These are phyloP conservation scores for Ophiocordyceps camponoti-rufipedis DNA, from an alignment of 2,329 filamentous ascomycete species.

Conservation along the genomic window DNA sequence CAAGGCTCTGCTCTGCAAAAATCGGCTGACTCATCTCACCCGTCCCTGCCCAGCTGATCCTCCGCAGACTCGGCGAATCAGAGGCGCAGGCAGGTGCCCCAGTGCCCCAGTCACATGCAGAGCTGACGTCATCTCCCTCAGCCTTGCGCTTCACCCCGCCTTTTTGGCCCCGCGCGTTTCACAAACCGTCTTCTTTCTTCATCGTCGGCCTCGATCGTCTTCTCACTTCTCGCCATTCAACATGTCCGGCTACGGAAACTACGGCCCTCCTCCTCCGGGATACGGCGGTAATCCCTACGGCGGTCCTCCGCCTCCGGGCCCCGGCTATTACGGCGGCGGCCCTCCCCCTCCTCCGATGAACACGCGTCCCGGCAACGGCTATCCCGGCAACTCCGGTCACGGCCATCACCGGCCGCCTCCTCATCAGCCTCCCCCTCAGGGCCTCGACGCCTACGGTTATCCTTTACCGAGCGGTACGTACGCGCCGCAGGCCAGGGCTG, in stretches of 20 bases:
- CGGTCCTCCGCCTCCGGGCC: slow-evolving; percentile 5
- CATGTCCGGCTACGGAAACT: slow-evolving; percentile 9
- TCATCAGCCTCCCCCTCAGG: slow-evolving; percentile 20
- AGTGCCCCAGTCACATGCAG: neutral
- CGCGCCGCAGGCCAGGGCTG: slow-evolving; percentile 11
- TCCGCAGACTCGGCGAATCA: too few relatives aligned
- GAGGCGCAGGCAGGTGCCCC: too few relatives aligned
- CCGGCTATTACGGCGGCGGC: slow-evolving; percentile 7
- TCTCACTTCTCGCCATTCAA: neutral
- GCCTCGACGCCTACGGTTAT: slow-evolving; percentile 28
- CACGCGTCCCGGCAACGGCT: slow-evolving; percentile 6
- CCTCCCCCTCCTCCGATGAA: slow-evolving; percentile 7
- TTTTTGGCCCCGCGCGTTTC: neutral
- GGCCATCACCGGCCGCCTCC: slow-evolving; percentile 11
- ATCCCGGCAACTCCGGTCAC: slow-evolving; percentile 3
- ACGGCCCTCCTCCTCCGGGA: slow-evolving; percentile 5
- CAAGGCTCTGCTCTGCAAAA: neutral
- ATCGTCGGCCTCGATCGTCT: neutral
- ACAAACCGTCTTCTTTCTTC: neutral
- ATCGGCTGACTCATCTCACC: neutral
- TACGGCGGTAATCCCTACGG: slow-evolving; percentile 8
- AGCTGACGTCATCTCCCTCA: neutral
- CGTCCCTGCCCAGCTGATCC: neutral
- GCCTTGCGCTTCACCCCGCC: neutral
- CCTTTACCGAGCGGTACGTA: slow-evolving; percentile 14